Percentiles rank a stretch among this genome's conserved stretches.
These are phyloP conservation scores for Chaetoceros muelleri DNA, from an alignment of 108 stramenopile genomes.

Conservation along the genomic window DNA sequence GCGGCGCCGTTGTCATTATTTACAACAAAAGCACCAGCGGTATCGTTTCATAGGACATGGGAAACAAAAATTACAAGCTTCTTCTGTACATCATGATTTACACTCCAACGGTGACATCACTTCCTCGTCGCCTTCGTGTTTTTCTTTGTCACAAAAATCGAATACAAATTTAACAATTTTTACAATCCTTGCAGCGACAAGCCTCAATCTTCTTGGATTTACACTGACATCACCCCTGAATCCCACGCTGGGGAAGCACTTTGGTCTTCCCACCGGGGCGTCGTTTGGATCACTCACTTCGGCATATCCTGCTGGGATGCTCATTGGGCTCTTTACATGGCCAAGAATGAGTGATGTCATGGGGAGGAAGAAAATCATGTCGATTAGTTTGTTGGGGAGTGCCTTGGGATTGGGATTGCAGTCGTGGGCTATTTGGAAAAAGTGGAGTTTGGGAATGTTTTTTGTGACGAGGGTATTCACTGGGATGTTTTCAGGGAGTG, in stretches of 20 bases:
- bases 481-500: constrained; percentile 54
- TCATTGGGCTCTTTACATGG: constrained; percentile 65
- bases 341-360: constrained; percentile 53
- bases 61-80: too few species aligned
- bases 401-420: constrained; percentile 53
- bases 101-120: too few species aligned
- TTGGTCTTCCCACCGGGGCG: constrained; percentile 50
- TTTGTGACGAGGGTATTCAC: constrained; percentile 49
- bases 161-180: constrained; percentile 33
- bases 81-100: too few species aligned
- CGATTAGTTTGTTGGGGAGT: constrained; percentile 34
- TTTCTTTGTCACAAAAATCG: too few species aligned
- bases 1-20: too few species aligned
- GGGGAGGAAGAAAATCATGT: constrained; percentile 48
- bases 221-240: constrained; percentile 73
- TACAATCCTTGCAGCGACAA: constrained; percentile 41
- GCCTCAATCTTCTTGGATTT: constrained; percentile 69
- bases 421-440: constrained; percentile 26
- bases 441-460: constrained; percentile 37
- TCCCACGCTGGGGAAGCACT: constrained; percentile 63
- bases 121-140: too few species aligned
- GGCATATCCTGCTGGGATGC: constrained; percentile 72
- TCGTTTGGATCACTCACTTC: constrained; percentile 60
- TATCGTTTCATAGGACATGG: too few species aligned
- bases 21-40: too few species aligned